Evolutionary conservation across 345 rosid species (phyloP).

Genomic region (Lepidium aucheri): DNA sequence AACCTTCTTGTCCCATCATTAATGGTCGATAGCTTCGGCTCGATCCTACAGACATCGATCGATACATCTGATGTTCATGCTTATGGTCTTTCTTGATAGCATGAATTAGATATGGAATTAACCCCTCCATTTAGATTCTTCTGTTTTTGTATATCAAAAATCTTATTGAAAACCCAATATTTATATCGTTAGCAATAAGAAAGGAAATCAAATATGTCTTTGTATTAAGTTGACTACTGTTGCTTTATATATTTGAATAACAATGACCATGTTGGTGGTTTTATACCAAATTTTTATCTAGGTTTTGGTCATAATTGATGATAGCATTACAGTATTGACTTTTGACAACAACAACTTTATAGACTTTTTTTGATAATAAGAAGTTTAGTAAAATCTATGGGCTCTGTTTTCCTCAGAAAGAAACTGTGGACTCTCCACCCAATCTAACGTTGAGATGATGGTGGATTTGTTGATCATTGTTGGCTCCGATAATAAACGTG

Average conservation of each 20-base stretch:
- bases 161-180: neutral
- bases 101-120: slow-evolving; percentile 52
- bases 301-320: slow-evolving; percentile 8
- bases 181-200: slow-evolving; percentile 10
- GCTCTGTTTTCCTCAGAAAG: slow-evolving; percentile 2
- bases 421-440: slow-evolving; percentile 21
- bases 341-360: slow-evolving; percentile 8
- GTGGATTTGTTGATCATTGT: slow-evolving; percentile 30
- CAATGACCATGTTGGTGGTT: slow-evolving; percentile 6
- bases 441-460: slow-evolving; percentile 32
- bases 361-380: neutral
- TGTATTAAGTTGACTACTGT: slow-evolving; percentile 11
- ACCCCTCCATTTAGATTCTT: slow-evolving; percentile 54
- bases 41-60: slow-evolving; percentile 39
- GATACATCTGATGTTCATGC: slow-evolving; percentile 2
- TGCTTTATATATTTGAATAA: slow-evolving; percentile 14
- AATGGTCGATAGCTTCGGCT: slow-evolving; percentile 56
- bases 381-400: slow-evolving; percentile 1
- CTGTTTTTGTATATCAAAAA: neutral
- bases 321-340: slow-evolving; percentile 29
- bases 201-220: slow-evolving; percentile 3
- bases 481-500: slow-evolving; percentile 35
- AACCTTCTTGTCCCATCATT: slow-evolving; percentile 23
- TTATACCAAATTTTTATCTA: slow-evolving; percentile 14
- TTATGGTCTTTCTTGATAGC: slow-evolving; percentile 36